These are phyloP conservation scores for Canariomyces notabilis DNA, from an alignment of 2,329 filamentous ascomycete genomes.

Conservation along the genomic window DNA sequence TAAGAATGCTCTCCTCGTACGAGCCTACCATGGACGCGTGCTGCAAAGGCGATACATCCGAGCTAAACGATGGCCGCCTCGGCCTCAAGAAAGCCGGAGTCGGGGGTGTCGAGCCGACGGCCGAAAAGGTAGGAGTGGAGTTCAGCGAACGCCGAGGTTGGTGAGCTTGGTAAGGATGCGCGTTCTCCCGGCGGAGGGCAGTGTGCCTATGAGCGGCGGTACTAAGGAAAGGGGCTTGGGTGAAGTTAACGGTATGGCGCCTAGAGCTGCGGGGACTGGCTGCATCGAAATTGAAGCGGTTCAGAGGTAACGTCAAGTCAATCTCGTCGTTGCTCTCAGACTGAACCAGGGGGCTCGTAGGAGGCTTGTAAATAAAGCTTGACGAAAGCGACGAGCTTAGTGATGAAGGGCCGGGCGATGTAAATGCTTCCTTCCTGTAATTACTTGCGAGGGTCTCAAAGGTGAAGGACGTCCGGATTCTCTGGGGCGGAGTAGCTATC, in stretches of 20 bases:
- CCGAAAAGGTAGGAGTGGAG: conserved; percentile 47
- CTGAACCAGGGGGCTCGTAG: conserved; percentile 88
- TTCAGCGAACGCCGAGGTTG: conserved; percentile 72
- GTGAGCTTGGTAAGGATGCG: conserved; percentile 68
- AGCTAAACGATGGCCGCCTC: conserved; percentile 64
- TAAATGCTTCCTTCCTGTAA: conserved; percentile 34
- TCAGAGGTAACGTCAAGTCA: conserved; percentile 53
- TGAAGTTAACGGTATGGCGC: conserved; percentile 68
- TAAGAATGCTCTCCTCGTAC: conserved; percentile 93
- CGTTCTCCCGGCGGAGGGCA: conserved; percentile 52
- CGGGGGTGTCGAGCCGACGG: conserved; percentile 42
- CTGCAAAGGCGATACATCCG: conserved; percentile 71
- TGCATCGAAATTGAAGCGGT: conserved; percentile 45
- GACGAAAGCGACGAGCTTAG: conserved; percentile 69
- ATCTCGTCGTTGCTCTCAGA: conserved; percentile 79
- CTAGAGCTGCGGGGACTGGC: conserved; percentile 40
- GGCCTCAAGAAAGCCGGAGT: conserved; percentile 48
- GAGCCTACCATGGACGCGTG: conserved; percentile 96
- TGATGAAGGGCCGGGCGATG: conserved; percentile 49
- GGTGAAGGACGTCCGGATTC: conserved; percentile 44
- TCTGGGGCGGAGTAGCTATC: conserved; percentile 53
- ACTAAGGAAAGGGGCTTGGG: conserved; percentile 35
- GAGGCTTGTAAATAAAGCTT: conserved; percentile 78
- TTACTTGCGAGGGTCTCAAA: conserved; percentile 34
- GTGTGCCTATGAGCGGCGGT: conserved; percentile 29